These are phyloP conservation scores for Lasiosphaeria hispida DNA, from an alignment of 495 filamentous ascomycete genomes.

Conservation along the genomic window DNA sequence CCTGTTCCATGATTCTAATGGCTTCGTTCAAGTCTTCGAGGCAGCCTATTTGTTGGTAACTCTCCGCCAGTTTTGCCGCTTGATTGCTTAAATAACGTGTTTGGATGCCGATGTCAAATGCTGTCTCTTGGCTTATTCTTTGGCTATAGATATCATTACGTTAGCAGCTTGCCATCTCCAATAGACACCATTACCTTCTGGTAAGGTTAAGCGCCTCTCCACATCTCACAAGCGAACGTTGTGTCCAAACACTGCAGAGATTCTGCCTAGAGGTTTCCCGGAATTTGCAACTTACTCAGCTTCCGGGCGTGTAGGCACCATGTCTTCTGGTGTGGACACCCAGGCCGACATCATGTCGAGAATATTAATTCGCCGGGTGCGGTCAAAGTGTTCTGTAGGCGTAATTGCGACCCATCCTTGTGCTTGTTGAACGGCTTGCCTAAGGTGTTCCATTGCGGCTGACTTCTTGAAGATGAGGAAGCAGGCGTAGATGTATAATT, in stretches of 20 bases:
- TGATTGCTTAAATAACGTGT: slow-evolving; percentile 1
- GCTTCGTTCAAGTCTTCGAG: not conserved
- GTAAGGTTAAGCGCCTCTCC: not conserved
- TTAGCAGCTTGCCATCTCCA: not conserved
- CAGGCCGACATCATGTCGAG: slow-evolving; percentile 1
- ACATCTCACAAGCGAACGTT: no score
- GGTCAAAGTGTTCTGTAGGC: not conserved
- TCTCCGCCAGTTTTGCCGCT: not conserved
- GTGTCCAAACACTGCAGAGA: no score
- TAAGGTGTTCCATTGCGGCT: not conserved
- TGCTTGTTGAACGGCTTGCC: not conserved
- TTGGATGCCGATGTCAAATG: slow-evolving; percentile 1
- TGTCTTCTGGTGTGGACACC: not conserved
- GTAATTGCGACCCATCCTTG: not conserved
- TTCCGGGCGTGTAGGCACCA: not conserved
- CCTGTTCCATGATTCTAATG: slow-evolving; percentile 2
- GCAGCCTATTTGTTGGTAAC: not conserved
- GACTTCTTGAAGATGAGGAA: slow-evolving; percentile 5
- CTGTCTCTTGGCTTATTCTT: not conserved
- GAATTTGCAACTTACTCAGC: not conserved
- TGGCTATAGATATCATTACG: not conserved
- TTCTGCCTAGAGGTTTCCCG: not conserved
- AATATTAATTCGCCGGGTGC: not conserved
- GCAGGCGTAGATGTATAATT: slow-evolving; percentile 2
- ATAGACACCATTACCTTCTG: not conserved